These are phyloP conservation scores for Thymus mandschuricus DNA, from an alignment of 257 asterid genomes.

Conservation along the genomic window DNA sequence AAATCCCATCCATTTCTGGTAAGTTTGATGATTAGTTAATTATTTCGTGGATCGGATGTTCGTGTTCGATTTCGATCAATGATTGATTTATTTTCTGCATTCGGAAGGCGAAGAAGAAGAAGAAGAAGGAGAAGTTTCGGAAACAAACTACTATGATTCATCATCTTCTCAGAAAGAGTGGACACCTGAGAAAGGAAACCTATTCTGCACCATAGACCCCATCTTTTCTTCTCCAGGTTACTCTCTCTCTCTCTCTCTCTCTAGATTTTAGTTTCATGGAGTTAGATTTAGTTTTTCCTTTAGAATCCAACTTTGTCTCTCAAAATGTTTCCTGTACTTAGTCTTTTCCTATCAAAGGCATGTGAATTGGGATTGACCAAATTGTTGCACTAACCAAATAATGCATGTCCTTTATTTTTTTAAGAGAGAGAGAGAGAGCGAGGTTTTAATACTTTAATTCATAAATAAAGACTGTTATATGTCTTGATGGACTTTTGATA, in stretches of 20 bases:
- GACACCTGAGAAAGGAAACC: slow-evolving; percentile 45
- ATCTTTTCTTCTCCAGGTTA: slow-evolving; percentile 48
- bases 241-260: background rate
- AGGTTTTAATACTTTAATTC: slow-evolving; percentile 26
- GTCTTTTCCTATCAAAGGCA: slow-evolving; percentile 37
- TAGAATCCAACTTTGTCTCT: slow-evolving; percentile 33
- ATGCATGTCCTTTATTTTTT: slow-evolving; percentile 24
- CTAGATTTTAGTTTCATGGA: background rate
- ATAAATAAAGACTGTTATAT: slow-evolving; percentile 30
- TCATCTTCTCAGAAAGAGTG: slow-evolving; percentile 47
- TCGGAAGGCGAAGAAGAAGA: slow-evolving; percentile 38
- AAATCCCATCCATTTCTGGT: slow-evolving; percentile 8
- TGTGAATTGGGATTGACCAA: slow-evolving; percentile 44
- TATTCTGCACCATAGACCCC: slow-evolving; percentile 45
- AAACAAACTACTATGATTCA: slow-evolving; percentile 33
- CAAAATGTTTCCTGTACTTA: slow-evolving; percentile 35
- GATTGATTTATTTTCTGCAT: no score
- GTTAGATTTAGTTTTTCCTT: slow-evolving; percentile 1
- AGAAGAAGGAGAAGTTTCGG: slow-evolving; percentile 50
- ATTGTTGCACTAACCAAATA: slow-evolving; percentile 30
- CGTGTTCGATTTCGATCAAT: no score
- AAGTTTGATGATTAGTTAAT: no score
- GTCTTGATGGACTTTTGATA: slow-evolving; percentile 16
- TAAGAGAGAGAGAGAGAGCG: background rate
- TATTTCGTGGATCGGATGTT: no score